Percentiles rank a stretch among this genome's conserved stretches.
Conservation (phyloP, 148 eudicot species). For the Polygonum maritimum region DNA sequence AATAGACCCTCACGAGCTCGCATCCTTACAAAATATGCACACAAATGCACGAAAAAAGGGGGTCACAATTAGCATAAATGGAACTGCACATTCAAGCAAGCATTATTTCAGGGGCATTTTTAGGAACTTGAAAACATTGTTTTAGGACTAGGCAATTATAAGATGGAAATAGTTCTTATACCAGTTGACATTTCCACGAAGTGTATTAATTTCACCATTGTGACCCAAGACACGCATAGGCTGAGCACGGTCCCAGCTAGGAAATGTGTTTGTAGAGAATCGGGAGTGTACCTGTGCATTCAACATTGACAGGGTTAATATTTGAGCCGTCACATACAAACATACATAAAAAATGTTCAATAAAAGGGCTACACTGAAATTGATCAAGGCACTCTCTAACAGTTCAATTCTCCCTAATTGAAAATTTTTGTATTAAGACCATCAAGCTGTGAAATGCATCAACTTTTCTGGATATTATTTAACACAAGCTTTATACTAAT, state of each 20-base stretch:
- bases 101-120: neutral
- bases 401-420: slow-evolving; percentile 25
- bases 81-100: neutral
- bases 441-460: slow-evolving; percentile 16
- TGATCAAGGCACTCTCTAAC: slow-evolving; percentile 26
- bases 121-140: neutral
- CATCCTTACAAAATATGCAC: slow-evolving; percentile 46
- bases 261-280: slow-evolving; percentile 96
- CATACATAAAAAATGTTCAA: neutral
- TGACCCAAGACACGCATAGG: slow-evolving; percentile 99
- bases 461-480: no score
- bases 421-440: slow-evolving; percentile 37
- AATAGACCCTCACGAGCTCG: slow-evolving; percentile 96
- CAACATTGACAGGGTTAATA: neutral
- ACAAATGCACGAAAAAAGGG: neutral
- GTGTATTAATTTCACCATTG: slow-evolving; percentile 96
- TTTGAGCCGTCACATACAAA: neutral
- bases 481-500: no score
- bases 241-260: slow-evolving; percentile 99
- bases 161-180: slow-evolving; percentile 30
- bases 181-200: slow-evolving; percentile 97
- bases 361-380: slow-evolving; percentile 17
- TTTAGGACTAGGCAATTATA: neutral
- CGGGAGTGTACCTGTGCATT: slow-evolving; percentile 76
- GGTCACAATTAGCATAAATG: neutral